Conservation (phyloP, 1,284 basidiomycete genomes). For the Fistulina hepatica region DNA sequence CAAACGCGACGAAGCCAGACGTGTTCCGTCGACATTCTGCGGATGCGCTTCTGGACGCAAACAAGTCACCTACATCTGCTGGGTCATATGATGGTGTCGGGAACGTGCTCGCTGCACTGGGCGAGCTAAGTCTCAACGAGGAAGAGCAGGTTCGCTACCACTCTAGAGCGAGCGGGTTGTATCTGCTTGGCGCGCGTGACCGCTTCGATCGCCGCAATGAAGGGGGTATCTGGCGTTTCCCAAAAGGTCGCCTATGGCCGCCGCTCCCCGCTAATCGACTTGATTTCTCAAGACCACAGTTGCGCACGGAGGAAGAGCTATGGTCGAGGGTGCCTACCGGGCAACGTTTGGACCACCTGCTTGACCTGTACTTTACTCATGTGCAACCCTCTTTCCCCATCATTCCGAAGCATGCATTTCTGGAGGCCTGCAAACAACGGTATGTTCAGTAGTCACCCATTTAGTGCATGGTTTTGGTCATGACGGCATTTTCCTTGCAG, state of each 20-base stretch:
- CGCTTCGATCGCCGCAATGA: constrained; percentile 55
- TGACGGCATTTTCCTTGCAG: too few relatives aligned
- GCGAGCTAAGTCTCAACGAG: constrained; percentile 78
- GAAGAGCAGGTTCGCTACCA: constrained; percentile 72
- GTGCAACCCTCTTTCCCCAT: constrained; percentile 70
- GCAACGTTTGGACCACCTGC: constrained; percentile 51
- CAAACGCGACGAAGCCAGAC: too few relatives aligned
- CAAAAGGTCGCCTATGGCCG: constrained; percentile 76
- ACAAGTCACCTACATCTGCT: too few relatives aligned
- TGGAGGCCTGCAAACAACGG: constrained; percentile 42
- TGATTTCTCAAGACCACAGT: constrained; percentile 19
- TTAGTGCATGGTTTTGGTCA: neutral
- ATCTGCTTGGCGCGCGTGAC: constrained; percentile 57
- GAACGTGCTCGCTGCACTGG: constrained; percentile 56
- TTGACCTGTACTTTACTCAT: constrained; percentile 68
- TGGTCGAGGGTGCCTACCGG: constrained; percentile 38
- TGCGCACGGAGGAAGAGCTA: constrained; percentile 28
- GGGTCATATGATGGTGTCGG: constrained; percentile 32
- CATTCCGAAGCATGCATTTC: constrained; percentile 59
- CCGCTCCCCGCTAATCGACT: constrained; percentile 32
- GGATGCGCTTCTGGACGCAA: too few relatives aligned
- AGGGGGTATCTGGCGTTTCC: constrained; percentile 78
- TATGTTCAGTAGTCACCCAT: constrained; percentile 1
- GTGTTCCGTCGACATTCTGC: constrained; percentile 4
- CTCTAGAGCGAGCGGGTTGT: constrained; percentile 70